phyloP scores from a whole-genome alignment of 2,329 filamentous ascomycete species.

The Epichloe gansuensis region DNA sequence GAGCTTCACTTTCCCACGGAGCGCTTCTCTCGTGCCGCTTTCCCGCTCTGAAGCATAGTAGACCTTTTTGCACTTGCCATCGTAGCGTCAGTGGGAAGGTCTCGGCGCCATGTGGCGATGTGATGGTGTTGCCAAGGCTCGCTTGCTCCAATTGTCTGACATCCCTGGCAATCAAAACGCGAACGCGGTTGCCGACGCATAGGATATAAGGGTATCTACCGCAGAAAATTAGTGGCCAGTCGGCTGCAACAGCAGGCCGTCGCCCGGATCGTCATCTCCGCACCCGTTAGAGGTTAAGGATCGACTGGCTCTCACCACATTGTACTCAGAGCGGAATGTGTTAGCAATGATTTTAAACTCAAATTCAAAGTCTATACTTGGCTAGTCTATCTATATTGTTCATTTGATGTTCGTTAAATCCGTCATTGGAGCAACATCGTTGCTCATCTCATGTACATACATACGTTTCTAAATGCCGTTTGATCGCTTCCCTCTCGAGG shows the following conservation, averaged over 20 bases:
- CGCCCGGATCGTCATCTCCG: not conserved
- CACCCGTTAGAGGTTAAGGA: not conserved
- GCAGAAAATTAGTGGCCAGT: no score
- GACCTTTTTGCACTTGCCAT: not conserved
- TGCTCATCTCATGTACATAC: not conserved
- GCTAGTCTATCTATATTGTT: not conserved
- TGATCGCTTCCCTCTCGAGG: no score
- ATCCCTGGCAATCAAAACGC: slow-evolving; percentile 13
- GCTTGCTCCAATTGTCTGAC: not conserved
- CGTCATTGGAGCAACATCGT: not conserved
- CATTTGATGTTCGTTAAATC: not conserved
- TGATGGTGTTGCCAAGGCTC: not conserved
- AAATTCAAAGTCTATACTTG: not conserved
- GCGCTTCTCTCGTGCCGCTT: not conserved
- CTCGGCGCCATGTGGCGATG: not conserved
- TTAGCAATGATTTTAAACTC: no score
- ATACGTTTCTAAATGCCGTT: not conserved
- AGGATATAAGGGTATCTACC: no score
- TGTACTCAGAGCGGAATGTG: no score
- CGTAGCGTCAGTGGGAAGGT: not conserved
- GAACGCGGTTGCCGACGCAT: slow-evolving; percentile 17
- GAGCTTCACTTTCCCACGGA: not conserved
- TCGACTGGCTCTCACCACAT: no score
- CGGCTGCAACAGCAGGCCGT: no score
- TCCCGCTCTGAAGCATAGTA: not conserved